Conservation (phyloP, 768 basidiomycete genomes). For the Lentinula raphanica region DNA sequence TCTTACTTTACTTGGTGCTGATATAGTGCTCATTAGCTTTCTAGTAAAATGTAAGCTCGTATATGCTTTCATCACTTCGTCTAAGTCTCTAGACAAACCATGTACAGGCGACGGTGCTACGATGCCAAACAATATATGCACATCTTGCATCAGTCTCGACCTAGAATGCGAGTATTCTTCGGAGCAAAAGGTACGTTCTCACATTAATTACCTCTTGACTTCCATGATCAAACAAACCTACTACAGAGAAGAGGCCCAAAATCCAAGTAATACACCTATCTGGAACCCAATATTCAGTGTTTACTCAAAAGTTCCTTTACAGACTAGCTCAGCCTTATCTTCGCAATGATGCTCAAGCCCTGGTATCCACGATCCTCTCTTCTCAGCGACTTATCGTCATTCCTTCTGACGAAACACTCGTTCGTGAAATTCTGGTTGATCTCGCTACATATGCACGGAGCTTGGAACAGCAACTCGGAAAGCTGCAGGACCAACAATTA, state of each 20-base stretch:
- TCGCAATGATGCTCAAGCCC: slow-evolving; percentile 15
- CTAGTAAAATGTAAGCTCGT: not conserved
- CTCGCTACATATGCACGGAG: slow-evolving; percentile 13
- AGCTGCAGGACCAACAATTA: not conserved
- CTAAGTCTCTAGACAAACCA: not conserved
- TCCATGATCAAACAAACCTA: not conserved
- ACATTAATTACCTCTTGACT: not conserved
- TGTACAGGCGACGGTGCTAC: not conserved
- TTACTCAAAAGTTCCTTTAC: not conserved
- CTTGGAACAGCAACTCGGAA: slow-evolving; percentile 1
- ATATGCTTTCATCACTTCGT: not conserved
- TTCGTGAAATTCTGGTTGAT: slow-evolving; percentile 12
- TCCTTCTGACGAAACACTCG: slow-evolving; percentile 18
- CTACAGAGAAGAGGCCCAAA: slow-evolving; percentile 3
- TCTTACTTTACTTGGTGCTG: not conserved
- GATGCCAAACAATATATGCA: not conserved
- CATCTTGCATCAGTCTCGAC: not conserved
- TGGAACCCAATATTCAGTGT: not conserved
- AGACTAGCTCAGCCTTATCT: not conserved
- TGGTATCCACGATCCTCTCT: slow-evolving; percentile 29
- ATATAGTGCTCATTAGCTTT: not conserved
- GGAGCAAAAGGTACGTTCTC: not conserved
- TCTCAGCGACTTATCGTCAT: slow-evolving; percentile 22
- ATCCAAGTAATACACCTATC: not conserved
- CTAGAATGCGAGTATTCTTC: not conserved